These are phyloP conservation scores for Citeromyces matritensis DNA, from an alignment of 805 yeast species.

Conservation along the genomic window DNA sequence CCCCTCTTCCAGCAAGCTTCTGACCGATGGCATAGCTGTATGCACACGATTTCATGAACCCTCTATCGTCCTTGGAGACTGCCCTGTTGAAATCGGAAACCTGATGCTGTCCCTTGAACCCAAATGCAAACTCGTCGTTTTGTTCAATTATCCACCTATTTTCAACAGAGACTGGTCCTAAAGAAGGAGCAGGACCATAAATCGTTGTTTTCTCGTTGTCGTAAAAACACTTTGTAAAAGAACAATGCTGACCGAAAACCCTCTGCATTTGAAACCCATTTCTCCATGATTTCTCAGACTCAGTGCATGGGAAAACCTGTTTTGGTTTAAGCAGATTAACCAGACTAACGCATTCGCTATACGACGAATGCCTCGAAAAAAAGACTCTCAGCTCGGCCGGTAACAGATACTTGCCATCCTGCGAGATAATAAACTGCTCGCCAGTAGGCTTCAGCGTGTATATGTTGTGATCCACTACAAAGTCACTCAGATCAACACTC, in stretches of 20 bases:
- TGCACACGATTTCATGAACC: conserved; percentile 8
- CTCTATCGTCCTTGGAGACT: neutral
- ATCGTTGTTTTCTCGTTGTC: no score
- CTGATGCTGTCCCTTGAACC: no score
- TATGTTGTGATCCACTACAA: neutral
- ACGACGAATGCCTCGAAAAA: conserved; percentile 33
- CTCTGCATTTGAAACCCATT: conserved; percentile 22
- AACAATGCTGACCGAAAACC: conserved; percentile 22
- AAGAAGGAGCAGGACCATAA: no score
- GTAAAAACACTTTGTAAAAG: no score
- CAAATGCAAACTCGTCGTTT: no score
- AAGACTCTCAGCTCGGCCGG: conserved; percentile 20
- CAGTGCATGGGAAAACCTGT: conserved; percentile 29
- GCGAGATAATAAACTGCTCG: conserved; percentile 15
- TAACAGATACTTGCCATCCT: conserved; percentile 13
- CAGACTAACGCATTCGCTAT: conserved; percentile 19
- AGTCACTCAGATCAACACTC: neutral
- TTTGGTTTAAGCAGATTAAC: conserved; percentile 18
- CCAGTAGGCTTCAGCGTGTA: conserved; percentile 4
- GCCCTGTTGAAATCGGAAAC: no score
- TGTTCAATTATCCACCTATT: no score
- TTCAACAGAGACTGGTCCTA: no score
- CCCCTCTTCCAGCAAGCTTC: neutral
- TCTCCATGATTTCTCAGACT: conserved; percentile 16
- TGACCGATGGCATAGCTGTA: conserved; percentile 5